phyloP scores from a whole-genome alignment of 495 filamentous ascomycete species.

The Daldinia childiae region DNA sequence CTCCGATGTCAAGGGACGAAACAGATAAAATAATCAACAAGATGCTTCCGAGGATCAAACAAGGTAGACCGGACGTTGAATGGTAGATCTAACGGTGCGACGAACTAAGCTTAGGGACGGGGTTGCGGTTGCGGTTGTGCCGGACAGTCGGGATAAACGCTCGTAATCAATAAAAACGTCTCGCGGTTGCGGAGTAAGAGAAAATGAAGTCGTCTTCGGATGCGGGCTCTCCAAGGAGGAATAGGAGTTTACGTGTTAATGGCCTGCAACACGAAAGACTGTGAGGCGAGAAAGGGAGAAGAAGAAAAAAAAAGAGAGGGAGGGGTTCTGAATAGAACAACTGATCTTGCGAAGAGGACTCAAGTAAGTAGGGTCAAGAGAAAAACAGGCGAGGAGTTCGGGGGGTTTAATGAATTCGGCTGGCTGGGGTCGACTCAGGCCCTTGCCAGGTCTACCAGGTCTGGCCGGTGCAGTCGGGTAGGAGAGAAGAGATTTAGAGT shows the following conservation, averaged over 20 bases:
- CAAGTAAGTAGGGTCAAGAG: slow-evolving; percentile 47
- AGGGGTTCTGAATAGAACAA: slow-evolving; percentile 50
- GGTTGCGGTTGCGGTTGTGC: slow-evolving; percentile 49
- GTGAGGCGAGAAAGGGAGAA: slow-evolving; percentile 30
- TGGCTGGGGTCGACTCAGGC: slow-evolving; percentile 33
- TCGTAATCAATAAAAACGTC: slow-evolving; percentile 45
- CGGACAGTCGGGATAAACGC: slow-evolving; percentile 47
- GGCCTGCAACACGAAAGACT: slow-evolving; percentile 48
- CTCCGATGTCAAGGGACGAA: slow-evolving; percentile 35
- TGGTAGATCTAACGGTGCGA: slow-evolving; percentile 30
- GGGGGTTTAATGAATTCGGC: slow-evolving; percentile 51
- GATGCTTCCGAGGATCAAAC: slow-evolving; percentile 45
- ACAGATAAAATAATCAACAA: slow-evolving; percentile 49
- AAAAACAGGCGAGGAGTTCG: slow-evolving; percentile 42
- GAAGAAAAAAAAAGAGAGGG: slow-evolving; percentile 38
- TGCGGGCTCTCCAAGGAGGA: slow-evolving; percentile 25
- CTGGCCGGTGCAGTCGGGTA: slow-evolving; percentile 41
- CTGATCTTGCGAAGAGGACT: slow-evolving; percentile 45
- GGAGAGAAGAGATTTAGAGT: slow-evolving; percentile 44
- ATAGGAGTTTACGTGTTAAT: slow-evolving; percentile 25
- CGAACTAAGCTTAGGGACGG: slow-evolving; percentile 31
- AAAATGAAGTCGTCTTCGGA: slow-evolving; percentile 28
- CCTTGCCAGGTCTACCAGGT: slow-evolving; percentile 29
- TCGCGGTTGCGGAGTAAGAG: slow-evolving; percentile 41
- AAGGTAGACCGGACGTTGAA: slow-evolving; percentile 23